A percentile compares a stretch with the other conserved stretches of the same genome.
Evolutionary conservation across 2,329 filamentous ascomycete genomes (phyloP).

Genomic region (Epichloe glyceriae): DNA sequence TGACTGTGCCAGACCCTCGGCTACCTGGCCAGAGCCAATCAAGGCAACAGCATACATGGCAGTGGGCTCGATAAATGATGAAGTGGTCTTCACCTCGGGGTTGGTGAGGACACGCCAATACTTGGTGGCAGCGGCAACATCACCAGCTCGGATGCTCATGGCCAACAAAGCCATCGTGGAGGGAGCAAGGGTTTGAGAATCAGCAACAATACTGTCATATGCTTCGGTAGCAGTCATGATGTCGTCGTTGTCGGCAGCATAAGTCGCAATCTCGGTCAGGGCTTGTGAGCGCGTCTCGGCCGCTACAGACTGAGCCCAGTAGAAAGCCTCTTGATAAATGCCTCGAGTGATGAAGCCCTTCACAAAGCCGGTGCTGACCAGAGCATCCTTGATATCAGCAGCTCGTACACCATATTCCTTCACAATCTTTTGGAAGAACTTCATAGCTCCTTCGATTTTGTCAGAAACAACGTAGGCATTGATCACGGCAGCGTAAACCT

Average conservation of each 20-base stretch:
- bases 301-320: slow-evolving; percentile 55
- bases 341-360: slow-evolving; percentile 61
- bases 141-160: slow-evolving; percentile 70
- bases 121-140: slow-evolving; percentile 61
- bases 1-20: slow-evolving; percentile 67
- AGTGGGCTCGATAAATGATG: slow-evolving; percentile 69
- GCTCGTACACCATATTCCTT: slow-evolving; percentile 45
- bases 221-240: slow-evolving; percentile 54
- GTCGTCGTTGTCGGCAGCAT: slow-evolving; percentile 69
- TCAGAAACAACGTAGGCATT: slow-evolving; percentile 76
- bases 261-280: slow-evolving; percentile 60
- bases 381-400: slow-evolving; percentile 53
- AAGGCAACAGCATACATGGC: slow-evolving; percentile 84
- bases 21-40: slow-evolving; percentile 71
- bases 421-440: slow-evolving; percentile 74
- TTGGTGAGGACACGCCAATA: slow-evolving; percentile 68
- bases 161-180: slow-evolving; percentile 74
- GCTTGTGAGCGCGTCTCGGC: slow-evolving; percentile 44
- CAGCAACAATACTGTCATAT: slow-evolving; percentile 44
- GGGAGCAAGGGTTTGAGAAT: slow-evolving; percentile 34
- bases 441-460: slow-evolving; percentile 67
- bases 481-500: slow-evolving; percentile 85
- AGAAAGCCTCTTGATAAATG: slow-evolving; percentile 59
- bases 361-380: slow-evolving; percentile 65
- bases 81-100: slow-evolving; percentile 44